Evolutionary conservation across 768 basidiomycete species (phyloP).

Genomic region (Tylopilus cervinicoccineus): DNA sequence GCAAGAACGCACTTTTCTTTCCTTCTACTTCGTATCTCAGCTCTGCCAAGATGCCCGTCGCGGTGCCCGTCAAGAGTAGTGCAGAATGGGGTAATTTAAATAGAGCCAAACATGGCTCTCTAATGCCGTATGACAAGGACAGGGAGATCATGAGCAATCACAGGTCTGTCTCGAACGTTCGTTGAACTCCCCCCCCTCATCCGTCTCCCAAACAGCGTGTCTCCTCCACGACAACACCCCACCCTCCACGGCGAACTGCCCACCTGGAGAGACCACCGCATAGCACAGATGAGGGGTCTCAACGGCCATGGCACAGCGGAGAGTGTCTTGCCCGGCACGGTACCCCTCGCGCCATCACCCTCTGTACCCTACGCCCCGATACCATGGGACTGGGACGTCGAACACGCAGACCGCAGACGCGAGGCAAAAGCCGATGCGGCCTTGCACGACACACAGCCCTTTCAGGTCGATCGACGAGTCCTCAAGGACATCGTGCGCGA

Average conservation of each 20-base stretch:
- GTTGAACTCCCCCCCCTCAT: background rate
- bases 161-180: constrained; percentile 19
- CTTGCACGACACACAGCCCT: constrained; percentile 59
- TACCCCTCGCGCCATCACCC: constrained; percentile 14
- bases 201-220: background rate
- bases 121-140: constrained; percentile 19
- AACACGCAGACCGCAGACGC: constrained; percentile 63
- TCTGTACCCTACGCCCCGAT: constrained; percentile 24
- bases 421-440: constrained; percentile 64
- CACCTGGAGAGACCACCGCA: constrained; percentile 7
- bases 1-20: background rate
- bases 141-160: constrained; percentile 7
- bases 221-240: background rate
- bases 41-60: constrained; percentile 17
- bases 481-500: constrained; percentile 77
- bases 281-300: background rate
- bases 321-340: constrained; percentile 18
- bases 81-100: constrained; percentile 19
- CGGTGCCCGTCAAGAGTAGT: constrained; percentile 8
- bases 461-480: constrained; percentile 70
- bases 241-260: background rate
- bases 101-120: constrained; percentile 25
- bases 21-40: too few relatives aligned
- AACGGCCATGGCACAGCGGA: background rate
- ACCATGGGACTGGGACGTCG: constrained; percentile 68